Percentiles rank a stretch among this genome's conserved stretches.
Conservation (phyloP, 306 rosid genomes). For the Macrotyloma uniflorum region DNA sequence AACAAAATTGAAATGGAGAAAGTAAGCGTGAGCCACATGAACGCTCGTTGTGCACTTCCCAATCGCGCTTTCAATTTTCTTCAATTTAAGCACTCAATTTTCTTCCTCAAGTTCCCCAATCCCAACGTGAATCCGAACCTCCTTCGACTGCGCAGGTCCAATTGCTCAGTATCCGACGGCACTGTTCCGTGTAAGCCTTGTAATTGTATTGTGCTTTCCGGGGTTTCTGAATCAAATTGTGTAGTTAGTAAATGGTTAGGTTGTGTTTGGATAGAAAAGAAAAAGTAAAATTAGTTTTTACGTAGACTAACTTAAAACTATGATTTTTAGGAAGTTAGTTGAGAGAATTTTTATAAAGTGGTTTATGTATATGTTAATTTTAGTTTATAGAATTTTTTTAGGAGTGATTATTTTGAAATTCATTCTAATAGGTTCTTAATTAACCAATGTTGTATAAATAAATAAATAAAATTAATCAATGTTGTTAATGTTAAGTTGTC, state of each 20-base stretch:
- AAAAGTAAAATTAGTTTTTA: background rate
- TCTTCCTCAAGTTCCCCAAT: constrained; percentile 14
- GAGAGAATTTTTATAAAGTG: no score
- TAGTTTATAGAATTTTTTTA: no score
- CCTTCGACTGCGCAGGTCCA: constrained; percentile 10
- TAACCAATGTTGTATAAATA: no score
- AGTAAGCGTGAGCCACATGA: constrained; percentile 17
- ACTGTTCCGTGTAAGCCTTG: constrained; percentile 43
- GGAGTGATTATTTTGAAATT: no score
- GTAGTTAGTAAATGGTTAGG: background rate
- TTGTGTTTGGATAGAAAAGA: no score
- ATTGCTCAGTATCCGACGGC: constrained; percentile 42
- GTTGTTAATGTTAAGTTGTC: background rate
- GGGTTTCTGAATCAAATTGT: background rate
- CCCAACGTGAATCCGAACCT: background rate
- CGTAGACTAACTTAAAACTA: no score
- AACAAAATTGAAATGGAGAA: constrained; percentile 8
- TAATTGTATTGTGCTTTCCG: background rate
- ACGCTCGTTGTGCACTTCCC: background rate
- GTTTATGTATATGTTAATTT: no score
- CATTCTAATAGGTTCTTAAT: no score
- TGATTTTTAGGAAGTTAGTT: no score
- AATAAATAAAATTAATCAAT: no score
- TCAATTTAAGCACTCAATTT: constrained; percentile 7
- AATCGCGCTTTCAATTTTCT: background rate